phyloP scores from a whole-genome alignment of 2,329 filamentous ascomycete genomes.

The Cladosporium sp. region DNA sequence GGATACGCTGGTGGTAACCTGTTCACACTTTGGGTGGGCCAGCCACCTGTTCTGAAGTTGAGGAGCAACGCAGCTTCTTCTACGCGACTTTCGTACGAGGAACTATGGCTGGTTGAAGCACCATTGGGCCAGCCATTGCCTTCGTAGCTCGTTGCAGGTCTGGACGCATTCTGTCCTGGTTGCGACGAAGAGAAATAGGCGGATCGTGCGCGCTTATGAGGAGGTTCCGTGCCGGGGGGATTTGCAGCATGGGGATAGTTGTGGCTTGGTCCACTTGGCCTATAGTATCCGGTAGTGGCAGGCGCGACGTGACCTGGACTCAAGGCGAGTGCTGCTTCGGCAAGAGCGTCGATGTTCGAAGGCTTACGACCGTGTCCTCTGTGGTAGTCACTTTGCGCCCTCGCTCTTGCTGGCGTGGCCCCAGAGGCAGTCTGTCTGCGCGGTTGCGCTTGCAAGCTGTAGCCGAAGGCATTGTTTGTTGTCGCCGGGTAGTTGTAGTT shows the following conservation, averaged over 20 bases:
- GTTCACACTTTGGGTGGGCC: slow-evolving; percentile 15
- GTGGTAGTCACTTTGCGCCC: slow-evolving; percentile 10
- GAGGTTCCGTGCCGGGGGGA: slow-evolving; percentile 42
- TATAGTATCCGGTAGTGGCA: background rate
- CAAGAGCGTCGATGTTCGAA: slow-evolving; percentile 42
- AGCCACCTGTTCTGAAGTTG: slow-evolving; percentile 36
- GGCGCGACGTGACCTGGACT: slow-evolving; percentile 24
- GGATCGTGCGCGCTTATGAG: slow-evolving; percentile 58
- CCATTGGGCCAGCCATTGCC: slow-evolving; percentile 1
- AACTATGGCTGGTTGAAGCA: slow-evolving; percentile 20
- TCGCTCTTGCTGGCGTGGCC: slow-evolving; percentile 1
- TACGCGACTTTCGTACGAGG: slow-evolving; percentile 32
- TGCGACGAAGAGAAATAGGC: slow-evolving; percentile 50
- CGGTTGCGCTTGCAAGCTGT: slow-evolving; percentile 6
- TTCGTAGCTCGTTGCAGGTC: slow-evolving; percentile 47
- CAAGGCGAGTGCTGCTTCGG: slow-evolving; percentile 39
- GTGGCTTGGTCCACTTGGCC: slow-evolving; percentile 14
- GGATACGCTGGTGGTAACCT: background rate
- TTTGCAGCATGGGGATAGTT: slow-evolving; percentile 17
- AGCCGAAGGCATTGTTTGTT: slow-evolving; percentile 18
- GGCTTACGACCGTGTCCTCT: slow-evolving; percentile 27
- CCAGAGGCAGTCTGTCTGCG: background rate
- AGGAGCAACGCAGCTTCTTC: slow-evolving; percentile 46
- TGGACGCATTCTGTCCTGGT: slow-evolving; percentile 34
- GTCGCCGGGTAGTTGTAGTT: slow-evolving; percentile 32